Evolutionary conservation across 1,139 yeast species (phyloP), one percentile per base, ranked within the genome.

Genomic region (Arxiozyma slooffiae): DNA sequence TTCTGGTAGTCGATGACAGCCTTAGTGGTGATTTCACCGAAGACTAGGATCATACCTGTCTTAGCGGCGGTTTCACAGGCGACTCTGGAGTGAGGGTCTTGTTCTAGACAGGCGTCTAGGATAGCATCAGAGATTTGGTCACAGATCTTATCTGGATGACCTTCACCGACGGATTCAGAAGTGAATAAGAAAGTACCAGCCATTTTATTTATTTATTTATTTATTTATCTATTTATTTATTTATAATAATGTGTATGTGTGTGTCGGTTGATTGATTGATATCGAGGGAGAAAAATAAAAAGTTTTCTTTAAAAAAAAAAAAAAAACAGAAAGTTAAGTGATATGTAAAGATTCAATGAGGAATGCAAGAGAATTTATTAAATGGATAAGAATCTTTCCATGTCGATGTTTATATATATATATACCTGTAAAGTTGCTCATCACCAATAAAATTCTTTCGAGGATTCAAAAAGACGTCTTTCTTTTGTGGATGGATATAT

Each of bases 91-190:
- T 87, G 80, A 59, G 98, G 98, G 72, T 92, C 99, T 63, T 78
- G 95, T 56, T 87, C 82, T 64, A 92, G 78, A 79, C 97, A 92
- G 64, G 98, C 99, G 69, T 92, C 99, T 67, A 92, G 80, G 67
- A 92, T 88, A 66, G 98, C 98, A 70, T 94, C 98, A 52, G 96
- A 86, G 60, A 94, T 96, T 78, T 92, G 99, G 75, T 92, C 98
- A 77, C 98, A 92, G 77, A 92, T 94, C 83, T 92, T 92, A 72
- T 92, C 98, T 70, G 98, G 97, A 81, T 92, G 97, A 69, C 97
- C 97, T 75, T 88, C 96, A 77, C 96, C 96, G 64, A 88, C 96
- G 62, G 96, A 88, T 78, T 92, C 98, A 62, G 97, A 90, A 64
- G 96, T 86, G 71, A 87, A 86, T 67, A 87, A 77, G 73, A 86